phyloP scores from a whole-genome alignment of 257 asterid species.

The Solanum chilense region DNA sequence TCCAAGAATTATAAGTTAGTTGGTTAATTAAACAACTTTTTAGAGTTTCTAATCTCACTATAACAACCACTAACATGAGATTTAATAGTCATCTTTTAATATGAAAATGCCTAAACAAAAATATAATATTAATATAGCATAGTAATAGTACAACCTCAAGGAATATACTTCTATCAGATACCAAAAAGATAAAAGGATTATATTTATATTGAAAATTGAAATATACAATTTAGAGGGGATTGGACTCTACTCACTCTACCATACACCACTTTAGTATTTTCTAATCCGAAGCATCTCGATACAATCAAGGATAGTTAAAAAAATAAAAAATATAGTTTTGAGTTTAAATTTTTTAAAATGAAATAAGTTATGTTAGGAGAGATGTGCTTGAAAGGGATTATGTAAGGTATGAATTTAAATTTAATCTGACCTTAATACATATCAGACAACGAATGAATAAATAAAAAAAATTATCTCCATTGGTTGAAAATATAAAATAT shows the following conservation, averaged over 20 bases:
- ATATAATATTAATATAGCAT: background rate
- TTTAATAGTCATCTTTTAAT: background rate
- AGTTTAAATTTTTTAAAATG: background rate
- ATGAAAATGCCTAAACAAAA: background rate
- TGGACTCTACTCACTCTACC: background rate
- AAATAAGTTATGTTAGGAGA: background rate
- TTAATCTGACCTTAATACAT: background rate
- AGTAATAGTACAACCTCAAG: background rate
- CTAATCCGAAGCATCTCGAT: background rate
- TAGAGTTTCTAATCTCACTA: background rate
- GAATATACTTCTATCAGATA: background rate
- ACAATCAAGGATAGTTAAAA: background rate
- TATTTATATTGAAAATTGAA: background rate
- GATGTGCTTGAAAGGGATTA: rapidly evolving
- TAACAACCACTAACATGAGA: background rate
- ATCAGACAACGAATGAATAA: background rate
- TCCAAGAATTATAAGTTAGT: background rate
- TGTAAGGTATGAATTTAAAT: background rate
- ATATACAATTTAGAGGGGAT: background rate
- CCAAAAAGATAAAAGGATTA: background rate
- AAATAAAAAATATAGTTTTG: background rate
- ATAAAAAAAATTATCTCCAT: background rate
- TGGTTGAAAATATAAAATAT: background rate
- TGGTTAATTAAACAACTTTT: background rate
- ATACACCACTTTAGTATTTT: background rate